Evolutionary conservation across 2,329 filamentous ascomycete genomes (phyloP).

Genomic region (Pseudopithomyces maydicus): DNA sequence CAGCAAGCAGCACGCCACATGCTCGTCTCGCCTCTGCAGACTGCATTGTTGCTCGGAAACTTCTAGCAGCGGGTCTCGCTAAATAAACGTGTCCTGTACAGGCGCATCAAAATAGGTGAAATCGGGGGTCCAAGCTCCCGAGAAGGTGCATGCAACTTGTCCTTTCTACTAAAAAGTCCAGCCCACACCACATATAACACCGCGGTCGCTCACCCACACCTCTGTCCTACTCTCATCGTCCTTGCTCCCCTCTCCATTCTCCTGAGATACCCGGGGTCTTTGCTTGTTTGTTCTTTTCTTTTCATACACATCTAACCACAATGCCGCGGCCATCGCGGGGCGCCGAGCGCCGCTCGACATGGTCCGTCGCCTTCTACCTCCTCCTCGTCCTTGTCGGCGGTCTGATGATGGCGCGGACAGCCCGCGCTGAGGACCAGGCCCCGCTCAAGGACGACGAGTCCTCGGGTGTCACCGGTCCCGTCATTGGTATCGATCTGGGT

Average conservation of each 20-base stretch:
- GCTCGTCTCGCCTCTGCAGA: background rate
- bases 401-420: conserved; percentile 79
- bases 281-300: conserved; percentile 16
- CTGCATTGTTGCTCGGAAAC: conserved; percentile 15
- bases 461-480: conserved; percentile 50
- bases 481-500: conserved; percentile 45
- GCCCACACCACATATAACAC: conserved; percentile 34
- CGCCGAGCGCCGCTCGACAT: conserved; percentile 77
- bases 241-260: conserved; percentile 24
- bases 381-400: conserved; percentile 84
- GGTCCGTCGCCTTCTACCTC: conserved; percentile 89
- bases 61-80: conserved; percentile 23
- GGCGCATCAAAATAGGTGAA: conserved; percentile 30
- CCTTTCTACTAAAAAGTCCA: conserved; percentile 34
- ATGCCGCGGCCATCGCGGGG: conserved; percentile 66
- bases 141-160: conserved; percentile 21
- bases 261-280: conserved; percentile 37
- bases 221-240: conserved; percentile 18
- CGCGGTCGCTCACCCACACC: conserved; percentile 23
- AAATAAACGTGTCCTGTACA: conserved; percentile 37
- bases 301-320: conserved; percentile 37
- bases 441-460: conserved; percentile 67
- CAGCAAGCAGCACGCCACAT: too few species aligned
- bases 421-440: conserved; percentile 73
- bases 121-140: conserved; percentile 25